Base-by-base conservation (phyloP, 169 alveolate genomes). In the Toxoplasma gondii region DNA sequence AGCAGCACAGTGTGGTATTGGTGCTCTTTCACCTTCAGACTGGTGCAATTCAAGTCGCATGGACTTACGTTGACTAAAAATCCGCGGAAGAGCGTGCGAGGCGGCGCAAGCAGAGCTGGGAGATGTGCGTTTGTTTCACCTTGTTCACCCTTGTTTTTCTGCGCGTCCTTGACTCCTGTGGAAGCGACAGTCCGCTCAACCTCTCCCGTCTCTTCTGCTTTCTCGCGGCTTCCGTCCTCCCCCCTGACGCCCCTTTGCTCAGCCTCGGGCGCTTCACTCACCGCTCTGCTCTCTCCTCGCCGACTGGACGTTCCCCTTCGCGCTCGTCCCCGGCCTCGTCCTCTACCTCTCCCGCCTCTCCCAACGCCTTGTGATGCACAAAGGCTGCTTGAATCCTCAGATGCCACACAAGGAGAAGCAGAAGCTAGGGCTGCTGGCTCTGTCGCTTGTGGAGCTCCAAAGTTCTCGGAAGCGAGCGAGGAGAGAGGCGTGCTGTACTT, bases 51-150 rank as follows among this genome's bases (percentile, higher is more conserved):
- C n/a, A n/a, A n/a, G n/a, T n/a, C n/a, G n/a, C n/a, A n/a, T n/a
- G n/a, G n/a, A n/a, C 86, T 78, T 78, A 78, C 86, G n/a, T 78
- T 78, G 86, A 78, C 44, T 19, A 78, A 16, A n/a, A 78, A 78
- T 2, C 86, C 86, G 22, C 45, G 39, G 86, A 78, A 78, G 86
- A 78, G 86, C 22, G 12, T 38, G 22, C 86, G 39, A 45, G 86
- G 45, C 45, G 49, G 86, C 86, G 39, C 39, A 4, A 38, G 82
- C 1, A n/a, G 45, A 24, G 45, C n/a, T 10, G 49, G 10, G 24
- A 4, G 10, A 78, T 31, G 82, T 9, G 19, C n/a, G 82, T 12
- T 12, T 49, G 58, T 12, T 49, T 49, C n/a, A n/a, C n/a, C 58
- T 49, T 49, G 22, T 12, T 49, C 58, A 12, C 4, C 58, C 58